Evolutionary conservation across 2,329 filamentous ascomycete genomes (phyloP).

Genomic region (Phoma sp.): DNA sequence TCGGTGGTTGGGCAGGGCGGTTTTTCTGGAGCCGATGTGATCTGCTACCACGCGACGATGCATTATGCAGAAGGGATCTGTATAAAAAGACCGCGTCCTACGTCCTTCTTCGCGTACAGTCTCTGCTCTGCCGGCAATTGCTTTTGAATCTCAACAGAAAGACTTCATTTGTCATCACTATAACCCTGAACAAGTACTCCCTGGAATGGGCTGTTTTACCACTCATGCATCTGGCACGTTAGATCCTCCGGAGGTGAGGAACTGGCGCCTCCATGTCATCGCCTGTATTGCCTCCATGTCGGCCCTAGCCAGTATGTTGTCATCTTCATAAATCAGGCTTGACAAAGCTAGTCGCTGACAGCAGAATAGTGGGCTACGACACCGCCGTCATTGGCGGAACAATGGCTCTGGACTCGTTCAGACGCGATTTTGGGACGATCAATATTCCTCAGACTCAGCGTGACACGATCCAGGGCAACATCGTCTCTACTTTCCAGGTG

Average conservation of each 20-base stretch:
- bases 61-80: neutral
- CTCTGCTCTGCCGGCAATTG: constrained; percentile 9
- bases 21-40: constrained; percentile 14
- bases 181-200: constrained; percentile 11
- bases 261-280: constrained; percentile 45
- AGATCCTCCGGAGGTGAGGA: constrained; percentile 45
- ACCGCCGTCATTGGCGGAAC: constrained; percentile 50
- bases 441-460: constrained; percentile 36
- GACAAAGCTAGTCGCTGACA: neutral
- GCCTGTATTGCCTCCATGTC: constrained; percentile 47
- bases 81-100: constrained; percentile 8
- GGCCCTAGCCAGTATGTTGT: constrained; percentile 42
- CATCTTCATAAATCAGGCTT: neutral
- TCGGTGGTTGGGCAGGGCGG: constrained; percentile 14
- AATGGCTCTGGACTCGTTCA: constrained; percentile 49
- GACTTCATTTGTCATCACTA: neutral
- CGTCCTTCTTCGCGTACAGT: constrained; percentile 4
- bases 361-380: constrained; percentile 39
- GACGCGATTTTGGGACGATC: constrained; percentile 43
- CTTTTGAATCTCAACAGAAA: neutral
- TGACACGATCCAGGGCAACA: constrained; percentile 49
- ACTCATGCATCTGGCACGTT: constrained; percentile 42
- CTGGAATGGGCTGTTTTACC: constrained; percentile 35
- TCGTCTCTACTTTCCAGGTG: constrained; percentile 48
- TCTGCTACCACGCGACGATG: neutral